phyloP scores from a whole-genome alignment of 768 basidiomycete species.

The Boletus rubroflammeus region DNA sequence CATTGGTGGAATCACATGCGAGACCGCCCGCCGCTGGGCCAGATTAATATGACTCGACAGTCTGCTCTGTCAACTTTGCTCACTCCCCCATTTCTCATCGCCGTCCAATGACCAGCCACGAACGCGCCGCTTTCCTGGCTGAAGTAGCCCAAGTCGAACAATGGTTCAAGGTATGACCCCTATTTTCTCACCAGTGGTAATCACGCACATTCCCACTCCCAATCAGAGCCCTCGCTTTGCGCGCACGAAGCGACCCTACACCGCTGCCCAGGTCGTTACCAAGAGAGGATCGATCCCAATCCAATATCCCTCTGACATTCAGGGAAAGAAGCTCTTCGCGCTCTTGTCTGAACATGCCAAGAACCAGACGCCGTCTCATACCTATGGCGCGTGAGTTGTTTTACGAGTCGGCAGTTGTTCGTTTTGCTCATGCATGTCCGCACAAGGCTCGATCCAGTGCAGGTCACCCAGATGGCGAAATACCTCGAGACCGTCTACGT shows the following conservation, averaged over 20 bases:
- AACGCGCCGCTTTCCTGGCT: slow-evolving; percentile 65
- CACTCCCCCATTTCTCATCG: slow-evolving; percentile 19
- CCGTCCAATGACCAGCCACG: slow-evolving; percentile 50
- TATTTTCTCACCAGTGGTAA: neutral
- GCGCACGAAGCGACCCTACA: slow-evolving; percentile 86
- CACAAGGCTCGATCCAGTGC: slow-evolving; percentile 91
- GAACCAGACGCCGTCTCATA: slow-evolving; percentile 81
- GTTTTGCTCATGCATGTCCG: slow-evolving; percentile 23
- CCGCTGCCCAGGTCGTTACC: slow-evolving; percentile 87
- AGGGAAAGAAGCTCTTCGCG: slow-evolving; percentile 83
- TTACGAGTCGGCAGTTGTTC: neutral
- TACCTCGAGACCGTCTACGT: slow-evolving; percentile 99
- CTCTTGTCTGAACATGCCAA: slow-evolving; percentile 74
- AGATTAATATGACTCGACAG: slow-evolving; percentile 27
- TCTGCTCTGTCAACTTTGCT: neutral
- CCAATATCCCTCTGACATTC: slow-evolving; percentile 79
- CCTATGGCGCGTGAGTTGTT: slow-evolving; percentile 85
- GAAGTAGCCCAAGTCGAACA: slow-evolving; percentile 84
- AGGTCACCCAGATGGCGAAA: slow-evolving; percentile 98
- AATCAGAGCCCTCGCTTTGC: slow-evolving; percentile 83
- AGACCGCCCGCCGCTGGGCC: neutral
- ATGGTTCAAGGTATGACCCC: slow-evolving; percentile 82
- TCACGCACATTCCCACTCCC: neutral
- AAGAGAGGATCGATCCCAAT: slow-evolving; percentile 88
- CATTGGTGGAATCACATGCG: slow-evolving; percentile 24